Base-by-base conservation (phyloP, 441 rosid species). In the Gossypium aridum region DNA sequence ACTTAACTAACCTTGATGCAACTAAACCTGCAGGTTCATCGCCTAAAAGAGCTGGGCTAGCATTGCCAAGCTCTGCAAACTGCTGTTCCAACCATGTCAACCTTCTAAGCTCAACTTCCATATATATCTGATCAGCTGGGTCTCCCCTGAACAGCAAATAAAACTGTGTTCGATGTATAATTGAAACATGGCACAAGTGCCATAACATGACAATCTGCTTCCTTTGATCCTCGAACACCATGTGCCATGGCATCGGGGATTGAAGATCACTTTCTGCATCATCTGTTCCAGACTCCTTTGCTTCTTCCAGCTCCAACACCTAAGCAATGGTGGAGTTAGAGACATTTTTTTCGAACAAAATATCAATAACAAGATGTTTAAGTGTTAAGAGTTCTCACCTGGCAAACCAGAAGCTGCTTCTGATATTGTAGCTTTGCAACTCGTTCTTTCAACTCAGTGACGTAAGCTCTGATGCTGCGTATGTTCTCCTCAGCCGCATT, bases 371-470 rank as follows among this genome's bases (percentile, higher is more conserved):
- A 59, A 59, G 61, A n/a, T 3, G 3, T 34, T 45, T 4, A 49
- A 20, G 19, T 17, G 45, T 19, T 26, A 31, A 26, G 4, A 55
- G 71, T 72, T 59, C 75, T 80, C 71, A 94, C 98, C 93, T 92
- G 97, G 82, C 97, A 94, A 84, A 94, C 97, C 59, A 92, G 85
- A 79, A 94, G 98, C 85, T 92, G 97, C 83, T 94, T 94, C 81
- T 94, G 98, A 68, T 94, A 94, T 72, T 94, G 98, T 53, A 94
- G 88, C 82, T 94, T 94, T 31, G 97, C 97, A 43, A 94, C 97
- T 79, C 97, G 80, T 83, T 94, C 98, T 85, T 94, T 92, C 77
- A 94, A 70, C 79, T 91, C 96, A 22, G 97, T 88, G 68, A 94
- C 95, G 75, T 94, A 94, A 72, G 84, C 84, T 87, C 86, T 90